These are phyloP conservation scores for Aspergillus incahuasiensis DNA, from an alignment of 495 filamentous ascomycete genomes.

Conservation along the genomic window DNA sequence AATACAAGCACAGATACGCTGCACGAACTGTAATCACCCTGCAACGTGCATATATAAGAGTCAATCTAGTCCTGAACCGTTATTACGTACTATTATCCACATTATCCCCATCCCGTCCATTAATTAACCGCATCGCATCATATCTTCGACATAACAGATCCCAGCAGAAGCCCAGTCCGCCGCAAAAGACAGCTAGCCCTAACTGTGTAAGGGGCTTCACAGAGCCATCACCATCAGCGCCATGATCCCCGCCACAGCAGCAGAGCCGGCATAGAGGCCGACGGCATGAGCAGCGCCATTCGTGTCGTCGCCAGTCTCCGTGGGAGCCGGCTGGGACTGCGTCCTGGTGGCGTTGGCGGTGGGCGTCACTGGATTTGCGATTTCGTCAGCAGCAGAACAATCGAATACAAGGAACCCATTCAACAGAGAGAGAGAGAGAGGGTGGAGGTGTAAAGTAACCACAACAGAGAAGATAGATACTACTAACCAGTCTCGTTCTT, in stretches of 20 bases:
- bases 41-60: not conserved
- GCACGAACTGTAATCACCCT: not conserved
- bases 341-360: conserved; percentile 1
- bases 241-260: not conserved
- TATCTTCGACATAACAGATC: not conserved
- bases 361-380: not conserved
- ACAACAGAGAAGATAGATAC: not conserved
- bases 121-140: not conserved
- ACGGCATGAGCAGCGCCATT: not conserved
- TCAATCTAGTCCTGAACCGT: no score
- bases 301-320: not conserved
- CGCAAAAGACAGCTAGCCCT: not conserved
- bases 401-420: not conserved
- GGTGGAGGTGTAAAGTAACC: no score
- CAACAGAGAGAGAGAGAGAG: no score
- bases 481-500: conserved; percentile 17
- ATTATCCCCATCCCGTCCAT: no score
- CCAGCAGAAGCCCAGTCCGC: not conserved
- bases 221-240: conserved; percentile 1
- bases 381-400: not conserved
- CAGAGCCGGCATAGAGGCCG: not conserved
- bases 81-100: no score
- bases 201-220: not conserved
- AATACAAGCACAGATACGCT: not conserved
- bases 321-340: not conserved